Conservation (phyloP, 257 asterid species). For the Petrea volubilis region DNA sequence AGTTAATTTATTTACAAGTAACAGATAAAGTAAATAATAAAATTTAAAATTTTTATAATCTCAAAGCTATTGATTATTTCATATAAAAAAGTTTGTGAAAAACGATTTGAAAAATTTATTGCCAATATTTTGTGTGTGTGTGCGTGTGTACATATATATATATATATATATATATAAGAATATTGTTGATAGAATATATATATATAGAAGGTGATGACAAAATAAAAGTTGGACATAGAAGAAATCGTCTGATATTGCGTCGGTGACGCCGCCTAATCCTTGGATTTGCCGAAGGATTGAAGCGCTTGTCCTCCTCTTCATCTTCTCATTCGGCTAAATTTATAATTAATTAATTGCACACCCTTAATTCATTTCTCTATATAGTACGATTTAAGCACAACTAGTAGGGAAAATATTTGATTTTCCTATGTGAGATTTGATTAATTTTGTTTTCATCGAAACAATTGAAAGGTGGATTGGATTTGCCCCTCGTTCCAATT, state of each 20-base stretch:
- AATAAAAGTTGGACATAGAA: conserved; percentile 28
- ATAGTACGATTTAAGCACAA: not conserved
- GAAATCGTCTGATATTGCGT: conserved; percentile 34
- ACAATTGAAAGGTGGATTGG: conserved; percentile 10
- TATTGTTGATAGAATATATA: too few relatives aligned
- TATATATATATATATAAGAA: too few relatives aligned
- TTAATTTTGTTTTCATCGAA: conserved; percentile 12
- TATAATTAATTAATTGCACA: not conserved
- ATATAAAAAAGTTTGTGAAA: too few relatives aligned
- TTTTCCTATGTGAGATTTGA: not conserved
- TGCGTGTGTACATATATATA: too few relatives aligned
- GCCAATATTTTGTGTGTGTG: too few relatives aligned
- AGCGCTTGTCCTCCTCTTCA: conserved; percentile 36
- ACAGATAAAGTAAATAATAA: too few relatives aligned
- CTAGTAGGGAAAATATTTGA: not conserved
- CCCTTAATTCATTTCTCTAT: not conserved
- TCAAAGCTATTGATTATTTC: too few relatives aligned
- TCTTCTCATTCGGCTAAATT: conserved; percentile 11
- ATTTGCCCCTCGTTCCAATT: not conserved
- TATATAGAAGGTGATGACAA: not conserved
- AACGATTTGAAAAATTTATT: too few relatives aligned
- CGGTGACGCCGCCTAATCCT: conserved; percentile 59
- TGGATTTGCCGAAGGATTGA: conserved; percentile 53
- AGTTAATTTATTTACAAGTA: too few relatives aligned
- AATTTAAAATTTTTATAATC: too few relatives aligned